These are phyloP conservation scores for Suhomyces terraborum DNA, from an alignment of 1,139 yeast genomes.

Conservation along the genomic window DNA sequence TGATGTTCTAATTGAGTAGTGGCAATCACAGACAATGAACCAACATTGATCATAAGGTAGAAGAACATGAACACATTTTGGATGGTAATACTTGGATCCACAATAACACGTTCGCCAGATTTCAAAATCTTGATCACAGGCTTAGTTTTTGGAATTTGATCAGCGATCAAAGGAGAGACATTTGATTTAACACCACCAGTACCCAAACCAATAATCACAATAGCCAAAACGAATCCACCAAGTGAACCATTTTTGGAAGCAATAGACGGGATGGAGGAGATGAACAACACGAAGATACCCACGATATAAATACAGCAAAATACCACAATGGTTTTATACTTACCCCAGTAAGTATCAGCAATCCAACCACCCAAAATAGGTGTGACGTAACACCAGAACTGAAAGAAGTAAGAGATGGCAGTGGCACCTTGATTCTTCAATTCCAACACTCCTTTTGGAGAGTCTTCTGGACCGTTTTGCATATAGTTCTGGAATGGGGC, in stretches of 20 bases:
- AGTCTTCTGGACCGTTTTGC: constrained; percentile 50
- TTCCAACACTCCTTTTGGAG: constrained; percentile 62
- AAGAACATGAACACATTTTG: constrained; percentile 47
- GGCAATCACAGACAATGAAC: constrained; percentile 44
- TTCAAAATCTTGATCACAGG: constrained; percentile 38
- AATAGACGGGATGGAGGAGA: constrained; percentile 73
- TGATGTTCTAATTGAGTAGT: constrained; percentile 42
- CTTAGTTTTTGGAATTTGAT: constrained; percentile 32
- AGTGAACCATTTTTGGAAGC: constrained; percentile 46
- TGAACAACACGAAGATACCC: constrained; percentile 64
- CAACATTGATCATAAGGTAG: constrained; percentile 46
- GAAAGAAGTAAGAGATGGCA: constrained; percentile 26
- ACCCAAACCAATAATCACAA: constrained; percentile 69
- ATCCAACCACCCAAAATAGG: constrained; percentile 28
- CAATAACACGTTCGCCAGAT: constrained; percentile 41
- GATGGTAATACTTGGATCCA: constrained; percentile 44
- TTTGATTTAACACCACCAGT: constrained; percentile 39
- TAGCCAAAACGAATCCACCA: constrained; percentile 58
- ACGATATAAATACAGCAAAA: constrained; percentile 60
- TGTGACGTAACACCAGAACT: constrained; percentile 27
- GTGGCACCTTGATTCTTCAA: constrained; percentile 54
- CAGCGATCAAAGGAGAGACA: constrained; percentile 26
- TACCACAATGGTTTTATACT: constrained; percentile 32
- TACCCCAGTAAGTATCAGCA: constrained; percentile 26
- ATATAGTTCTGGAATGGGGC: constrained; percentile 78